Evolutionary conservation across 2,329 filamentous ascomycete genomes (phyloP), one percentile per base, ranked within the genome.

Genomic region (Diaporthe nobilis): DNA sequence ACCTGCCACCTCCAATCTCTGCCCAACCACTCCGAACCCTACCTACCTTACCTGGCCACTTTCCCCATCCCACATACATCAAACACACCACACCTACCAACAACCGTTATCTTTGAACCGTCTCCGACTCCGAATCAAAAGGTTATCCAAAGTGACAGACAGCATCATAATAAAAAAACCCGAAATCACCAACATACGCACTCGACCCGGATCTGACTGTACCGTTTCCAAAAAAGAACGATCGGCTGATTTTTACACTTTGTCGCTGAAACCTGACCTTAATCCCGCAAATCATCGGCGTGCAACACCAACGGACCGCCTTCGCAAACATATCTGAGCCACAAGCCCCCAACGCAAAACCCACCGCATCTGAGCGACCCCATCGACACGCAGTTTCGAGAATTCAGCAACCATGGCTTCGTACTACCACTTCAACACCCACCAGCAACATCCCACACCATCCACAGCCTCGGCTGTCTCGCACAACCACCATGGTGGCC

Each of bases 401-500:
- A 34, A 9, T 39, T 47, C 57, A 71, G 55, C 49, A 63, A 77
- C 17, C 65, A 92, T 93, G 91, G 90, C 91, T 85, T 87, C 89
- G 82, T 93, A 92, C 85, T 92, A 92, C 82, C 88, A 90, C 82
- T 92, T 88, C 86, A 88, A 88, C 83, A 84, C 88, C 78, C 90
- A 92, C 83, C 87, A 90, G 79, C 89, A 89, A 80, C 88, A 91
- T 79, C 86, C 88, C 77, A 89, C 89, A 76, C 87, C 92, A 65
- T 85, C 87, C 78, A 85, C 87, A 74, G 86, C 88, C 75, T 88
- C 87, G 80, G 87, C 86, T 57, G 85, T 89, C 81, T 89, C 92
- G 78, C 94, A 97, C 87, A 93, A 91, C 85, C 93, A 96, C 86
- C 94, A 97, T 85, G 93, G 92, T 82, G 94, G 94, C 81, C 95